Evolutionary conservation across 306 rosid genomes (phyloP), one percentile per base, ranked within the genome.

Genomic region (Quercus robur): DNA sequence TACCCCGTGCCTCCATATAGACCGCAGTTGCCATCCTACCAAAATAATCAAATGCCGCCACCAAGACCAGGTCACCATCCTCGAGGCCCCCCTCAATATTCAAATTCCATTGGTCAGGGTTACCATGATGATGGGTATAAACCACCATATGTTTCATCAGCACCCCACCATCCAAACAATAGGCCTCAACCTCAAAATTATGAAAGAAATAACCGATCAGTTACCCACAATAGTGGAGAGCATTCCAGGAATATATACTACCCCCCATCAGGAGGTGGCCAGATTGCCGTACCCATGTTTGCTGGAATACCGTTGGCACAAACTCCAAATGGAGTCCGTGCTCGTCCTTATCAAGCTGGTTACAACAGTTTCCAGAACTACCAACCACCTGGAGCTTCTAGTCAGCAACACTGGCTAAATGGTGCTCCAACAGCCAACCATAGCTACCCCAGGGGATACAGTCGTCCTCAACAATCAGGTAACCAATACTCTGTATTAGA

Each of bases 401-500:
- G 77, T 35, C 71, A 75, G 56, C 82, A 72, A 30, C 84, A 81
- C 51, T 68, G 44, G 66, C 9, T 67, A 74, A 77, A 75, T 56
- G 82, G 90, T 90, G 87, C 67, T 33, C 79, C 90, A 44, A 77
- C 64, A 25, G 78, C 75, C 35, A 67, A 82, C 82, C 73, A 81
- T 1, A 25, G 70, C 71, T 35, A 38, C n/a, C 75, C 82, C 58
- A 82, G 88, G 75, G 90, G 86, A 7, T 74, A 84, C 38, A 85
- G 84, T 31, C 87, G 54, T 26, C 79, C 81, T 51, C 89, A 88
- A 49, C 92, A 83, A 41, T 77, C 85, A 14, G 86, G 87, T 31
- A 92, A 94, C 77, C 92, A 73, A 57, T 94, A 76, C 74, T 59
- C 94, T 46, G 71, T 55, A 11, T 79, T 92, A 77, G 91, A 91